Evolutionary conservation across 2,329 filamentous ascomycete genomes (phyloP).

Genomic region (Onygenales sp.): DNA sequence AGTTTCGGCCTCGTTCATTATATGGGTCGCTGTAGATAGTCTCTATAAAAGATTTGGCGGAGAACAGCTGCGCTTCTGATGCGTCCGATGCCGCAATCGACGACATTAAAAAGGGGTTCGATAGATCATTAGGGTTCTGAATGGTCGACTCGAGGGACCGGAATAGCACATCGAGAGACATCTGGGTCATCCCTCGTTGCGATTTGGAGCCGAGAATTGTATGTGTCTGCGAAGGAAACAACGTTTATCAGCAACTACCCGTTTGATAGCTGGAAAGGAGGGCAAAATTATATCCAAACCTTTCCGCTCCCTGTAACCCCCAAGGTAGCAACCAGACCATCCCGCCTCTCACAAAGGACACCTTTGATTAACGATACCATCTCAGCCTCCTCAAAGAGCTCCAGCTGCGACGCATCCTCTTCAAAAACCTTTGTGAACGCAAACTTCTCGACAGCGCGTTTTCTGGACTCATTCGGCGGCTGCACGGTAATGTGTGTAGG

Average conservation of each 20-base stretch:
- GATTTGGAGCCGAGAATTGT: slow-evolving; percentile 84
- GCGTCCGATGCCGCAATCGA: slow-evolving; percentile 68
- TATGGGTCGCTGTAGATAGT: slow-evolving; percentile 59
- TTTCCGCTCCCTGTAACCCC: slow-evolving; percentile 96
- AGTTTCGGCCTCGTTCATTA: slow-evolving; percentile 49
- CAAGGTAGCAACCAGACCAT: slow-evolving; percentile 82
- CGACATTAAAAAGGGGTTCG: slow-evolving; percentile 54
- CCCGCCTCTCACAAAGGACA: slow-evolving; percentile 73
- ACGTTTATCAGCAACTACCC: background rate
- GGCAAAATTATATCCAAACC: slow-evolving; percentile 40
- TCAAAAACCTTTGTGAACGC: slow-evolving; percentile 91
- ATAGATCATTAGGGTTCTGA: slow-evolving; percentile 46
- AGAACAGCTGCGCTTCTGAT: slow-evolving; percentile 69
- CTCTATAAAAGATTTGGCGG: slow-evolving; percentile 70
- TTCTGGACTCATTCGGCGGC: slow-evolving; percentile 71
- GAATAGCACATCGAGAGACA: slow-evolving; percentile 83
- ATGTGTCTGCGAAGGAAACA: slow-evolving; percentile 58
- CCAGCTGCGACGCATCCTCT: slow-evolving; percentile 72
- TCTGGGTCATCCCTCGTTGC: slow-evolving; percentile 83
- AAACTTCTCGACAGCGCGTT: slow-evolving; percentile 85
- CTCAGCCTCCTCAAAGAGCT: slow-evolving; percentile 74
- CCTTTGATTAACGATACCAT: slow-evolving; percentile 69
- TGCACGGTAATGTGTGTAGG: slow-evolving; percentile 67
- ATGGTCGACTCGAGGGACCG: slow-evolving; percentile 66
- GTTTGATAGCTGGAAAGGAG: background rate